Evolutionary conservation across 495 filamentous ascomycete genomes (phyloP), one percentile per base, ranked within the genome.

Genomic region (Paragyromitra xinjiangensis): DNA sequence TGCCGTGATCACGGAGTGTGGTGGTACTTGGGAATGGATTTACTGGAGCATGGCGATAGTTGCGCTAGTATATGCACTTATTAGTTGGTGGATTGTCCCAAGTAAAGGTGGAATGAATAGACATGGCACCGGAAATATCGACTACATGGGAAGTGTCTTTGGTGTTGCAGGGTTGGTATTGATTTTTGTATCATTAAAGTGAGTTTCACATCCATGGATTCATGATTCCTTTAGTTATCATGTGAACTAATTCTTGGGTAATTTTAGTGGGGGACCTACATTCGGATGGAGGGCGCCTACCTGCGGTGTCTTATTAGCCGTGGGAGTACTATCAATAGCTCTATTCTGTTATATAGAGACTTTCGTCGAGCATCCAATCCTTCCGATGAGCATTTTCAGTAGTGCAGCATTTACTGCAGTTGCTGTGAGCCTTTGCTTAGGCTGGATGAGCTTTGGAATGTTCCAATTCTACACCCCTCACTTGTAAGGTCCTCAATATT

Each of bases 1-100:
- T 9, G 83, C 85, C 0, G 82, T 83, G 0, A 61, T 92, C 3
- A 88, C 90, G 4, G 84, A 88, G 6, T 83, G 88, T 40, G 73
- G 84, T 12, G 85, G 84, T 1, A 90, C 87, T 87, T 93, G 91
- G 91, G 88, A 87, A 1, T 93, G 91, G 91, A 84, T 87, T 0
- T 92, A 87, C 78, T 92, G 87, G 88, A 82, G 84, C 3, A 84
- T 88, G 66, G 85, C 84, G 3, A 86, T 89, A 69, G 81, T 86
- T 14, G 85, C 85, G 34, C 67, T 84, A 0, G 66, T 84, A 4
- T 80, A 85, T 39, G 83, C 86, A 3, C 69, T 85, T 19, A 62
- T 86, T 2, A 86, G 84, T 2, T 82, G 84, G 42, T 77, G 85
- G 6, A 81, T 85, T 11, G 85, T 92, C 56, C 91, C 91, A 6